Conservation (phyloP, 2,329 filamentous ascomycete genomes). For the Aspergillus versicolor region DNA sequence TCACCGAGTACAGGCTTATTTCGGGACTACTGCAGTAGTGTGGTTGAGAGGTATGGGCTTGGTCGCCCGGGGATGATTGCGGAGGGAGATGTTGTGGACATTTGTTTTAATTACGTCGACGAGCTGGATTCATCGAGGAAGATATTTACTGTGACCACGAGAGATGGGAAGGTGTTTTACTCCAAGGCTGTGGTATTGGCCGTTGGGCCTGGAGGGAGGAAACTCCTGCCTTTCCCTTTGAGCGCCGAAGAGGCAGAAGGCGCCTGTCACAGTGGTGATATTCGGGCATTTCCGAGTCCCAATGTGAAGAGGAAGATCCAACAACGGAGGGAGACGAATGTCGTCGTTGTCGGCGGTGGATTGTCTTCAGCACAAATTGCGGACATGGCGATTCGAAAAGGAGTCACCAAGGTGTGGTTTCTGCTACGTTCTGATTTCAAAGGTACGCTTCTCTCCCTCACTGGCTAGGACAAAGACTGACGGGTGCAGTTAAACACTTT, state of each 20-base stretch:
- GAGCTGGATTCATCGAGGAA: constrained; percentile 48
- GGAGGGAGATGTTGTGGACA: constrained; percentile 60
- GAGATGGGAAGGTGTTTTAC: constrained; percentile 52
- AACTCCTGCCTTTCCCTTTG: constrained; percentile 46
- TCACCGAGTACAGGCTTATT: constrained; percentile 64
- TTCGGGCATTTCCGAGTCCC: constrained; percentile 57
- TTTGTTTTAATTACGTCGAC: constrained; percentile 57
- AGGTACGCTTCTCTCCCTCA: constrained; percentile 35
- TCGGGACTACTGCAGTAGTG: constrained; percentile 59
- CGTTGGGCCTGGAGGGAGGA: constrained; percentile 66
- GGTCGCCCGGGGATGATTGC: constrained; percentile 52
- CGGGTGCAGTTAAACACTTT: constrained; percentile 64
- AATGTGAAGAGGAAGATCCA: constrained; percentile 56
- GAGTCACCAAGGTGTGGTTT: constrained; percentile 67
- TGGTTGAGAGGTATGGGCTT: constrained; percentile 60
- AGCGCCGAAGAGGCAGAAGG: constrained; percentile 46
- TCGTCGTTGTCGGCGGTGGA: constrained; percentile 73
- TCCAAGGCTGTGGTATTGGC: constrained; percentile 67
- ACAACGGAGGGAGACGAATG: constrained; percentile 53
- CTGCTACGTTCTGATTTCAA: constrained; percentile 60
- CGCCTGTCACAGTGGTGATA: constrained; percentile 65
- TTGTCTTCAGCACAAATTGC: constrained; percentile 73
- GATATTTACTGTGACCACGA: constrained; percentile 65
- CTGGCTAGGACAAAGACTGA: background rate
- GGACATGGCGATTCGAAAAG: constrained; percentile 63